These are phyloP conservation scores for Gilbertella persicaria DNA, from an alignment of 371 early-diverging fungal species.

Conservation along the genomic window DNA sequence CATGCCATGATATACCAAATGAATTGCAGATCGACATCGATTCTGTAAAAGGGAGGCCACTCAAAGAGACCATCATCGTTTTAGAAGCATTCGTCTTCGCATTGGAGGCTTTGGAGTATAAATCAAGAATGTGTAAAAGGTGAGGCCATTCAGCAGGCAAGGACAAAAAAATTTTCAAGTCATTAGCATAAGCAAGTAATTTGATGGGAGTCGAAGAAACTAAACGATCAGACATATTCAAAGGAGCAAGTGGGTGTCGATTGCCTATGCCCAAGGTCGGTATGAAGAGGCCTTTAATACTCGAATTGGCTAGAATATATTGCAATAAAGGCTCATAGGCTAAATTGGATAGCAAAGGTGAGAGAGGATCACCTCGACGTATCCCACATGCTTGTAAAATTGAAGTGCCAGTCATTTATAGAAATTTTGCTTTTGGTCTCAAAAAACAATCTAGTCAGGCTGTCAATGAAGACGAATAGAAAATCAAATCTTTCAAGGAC, in stretches of 20 bases:
- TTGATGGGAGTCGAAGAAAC: conserved; percentile 15
- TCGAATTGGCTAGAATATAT: neutral
- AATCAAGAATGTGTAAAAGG: neutral
- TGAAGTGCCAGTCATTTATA: conserved; percentile 13
- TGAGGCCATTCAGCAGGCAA: conserved; percentile 4
- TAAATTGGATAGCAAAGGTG: conserved; percentile 16
- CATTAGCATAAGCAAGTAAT: conserved; percentile 21
- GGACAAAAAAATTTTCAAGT: conserved; percentile 21
- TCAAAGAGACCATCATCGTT: conserved; percentile 11
- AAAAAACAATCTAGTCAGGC: conserved; percentile 8
- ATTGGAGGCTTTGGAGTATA: conserved; percentile 13
- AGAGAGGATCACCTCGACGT: conserved; percentile 18
- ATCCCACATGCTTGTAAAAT: conserved; percentile 8
- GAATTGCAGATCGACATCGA: neutral
- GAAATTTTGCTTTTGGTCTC: neutral
- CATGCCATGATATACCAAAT: conserved; percentile 1
- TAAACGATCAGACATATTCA: conserved; percentile 23
- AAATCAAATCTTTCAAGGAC: conserved; percentile 1
- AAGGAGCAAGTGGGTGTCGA: conserved; percentile 15
- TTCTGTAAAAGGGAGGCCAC: neutral
- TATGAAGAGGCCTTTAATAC: neutral
- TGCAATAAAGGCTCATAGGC: conserved; percentile 12
- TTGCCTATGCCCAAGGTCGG: neutral
- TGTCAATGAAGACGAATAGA: neutral
- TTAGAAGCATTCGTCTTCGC: conserved; percentile 15